Evolutionary conservation across 2,329 filamentous ascomycete species (phyloP).

Genomic region (Cadophora luteo-olivacea): DNA sequence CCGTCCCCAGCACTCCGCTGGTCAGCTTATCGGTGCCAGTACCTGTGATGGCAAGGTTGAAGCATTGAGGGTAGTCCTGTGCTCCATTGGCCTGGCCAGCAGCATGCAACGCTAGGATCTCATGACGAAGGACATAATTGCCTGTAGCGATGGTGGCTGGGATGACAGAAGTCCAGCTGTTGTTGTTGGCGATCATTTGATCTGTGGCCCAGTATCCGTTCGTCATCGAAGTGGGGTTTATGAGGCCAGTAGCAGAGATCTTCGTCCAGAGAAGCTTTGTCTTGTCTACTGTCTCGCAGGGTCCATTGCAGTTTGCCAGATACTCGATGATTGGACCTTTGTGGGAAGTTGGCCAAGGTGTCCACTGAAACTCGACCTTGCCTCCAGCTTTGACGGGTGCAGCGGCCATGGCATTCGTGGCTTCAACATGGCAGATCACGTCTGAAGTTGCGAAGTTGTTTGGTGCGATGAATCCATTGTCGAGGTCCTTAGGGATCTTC

Average conservation of each 20-base stretch:
- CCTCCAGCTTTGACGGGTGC: constrained; percentile 67
- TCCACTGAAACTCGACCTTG: constrained; percentile 66
- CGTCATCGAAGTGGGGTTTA: constrained; percentile 38
- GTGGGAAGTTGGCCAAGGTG: constrained; percentile 68
- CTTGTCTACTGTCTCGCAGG: constrained; percentile 51
- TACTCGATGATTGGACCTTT: constrained; percentile 49
- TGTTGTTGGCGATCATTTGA: constrained; percentile 58
- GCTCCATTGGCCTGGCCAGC: constrained; percentile 49
- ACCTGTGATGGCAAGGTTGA: constrained; percentile 55
- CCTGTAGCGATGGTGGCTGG: constrained; percentile 52
- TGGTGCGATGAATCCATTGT: constrained; percentile 60
- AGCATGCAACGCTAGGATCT: constrained; percentile 49
- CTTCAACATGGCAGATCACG: constrained; percentile 68
- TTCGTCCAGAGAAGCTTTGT: constrained; percentile 51
- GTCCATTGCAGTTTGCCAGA: constrained; percentile 46
- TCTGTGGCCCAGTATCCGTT: constrained; percentile 49
- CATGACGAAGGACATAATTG: constrained; percentile 60
- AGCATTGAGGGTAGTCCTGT: constrained; percentile 58
- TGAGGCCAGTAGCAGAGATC: constrained; percentile 49
- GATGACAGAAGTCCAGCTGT: constrained; percentile 56
- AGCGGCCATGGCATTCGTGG: constrained; percentile 55
- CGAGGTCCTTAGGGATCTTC: constrained; percentile 53
- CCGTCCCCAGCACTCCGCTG: constrained; percentile 47
- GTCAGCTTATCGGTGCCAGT: constrained; percentile 46
- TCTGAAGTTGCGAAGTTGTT: constrained; percentile 54